These are phyloP conservation scores for Cadophora sp. DNA, from an alignment of 2,329 filamentous ascomycete genomes.

Conservation along the genomic window DNA sequence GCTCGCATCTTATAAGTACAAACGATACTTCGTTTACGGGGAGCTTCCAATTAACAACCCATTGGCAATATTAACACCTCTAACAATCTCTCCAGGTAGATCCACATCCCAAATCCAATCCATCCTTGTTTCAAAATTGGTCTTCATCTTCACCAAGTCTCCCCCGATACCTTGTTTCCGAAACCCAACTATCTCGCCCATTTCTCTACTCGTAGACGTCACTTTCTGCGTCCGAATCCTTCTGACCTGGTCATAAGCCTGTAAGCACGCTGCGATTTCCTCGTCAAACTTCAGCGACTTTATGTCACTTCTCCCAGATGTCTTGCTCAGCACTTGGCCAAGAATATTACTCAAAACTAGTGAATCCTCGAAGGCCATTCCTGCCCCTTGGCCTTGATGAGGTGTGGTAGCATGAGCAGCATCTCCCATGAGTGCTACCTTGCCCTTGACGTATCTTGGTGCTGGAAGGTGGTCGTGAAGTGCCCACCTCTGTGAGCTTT, in stretches of 20 bases:
- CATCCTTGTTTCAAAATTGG: constrained; percentile 7
- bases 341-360: constrained; percentile 34
- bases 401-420: constrained; percentile 67
- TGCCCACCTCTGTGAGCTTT: background rate
- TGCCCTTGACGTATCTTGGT: constrained; percentile 46
- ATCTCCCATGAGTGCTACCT: constrained; percentile 61
- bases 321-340: background rate
- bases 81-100: background rate
- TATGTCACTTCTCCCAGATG: background rate
- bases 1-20: too few relatives aligned
- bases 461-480: constrained; percentile 45
- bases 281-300: background rate
- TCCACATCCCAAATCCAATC: constrained; percentile 12
- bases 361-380: constrained; percentile 48
- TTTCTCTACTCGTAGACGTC: constrained; percentile 14
- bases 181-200: constrained; percentile 4
- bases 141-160: constrained; percentile 6
- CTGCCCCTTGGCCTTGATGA: constrained; percentile 66
- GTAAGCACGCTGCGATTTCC: background rate
- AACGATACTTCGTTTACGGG: too few relatives aligned
- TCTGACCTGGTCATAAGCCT: constrained; percentile 21
- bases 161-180: background rate
- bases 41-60: too few relatives aligned
- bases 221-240: constrained; percentile 12
- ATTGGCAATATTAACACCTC: constrained; percentile 6